Base-by-base conservation (phyloP, 495 filamentous ascomycete species). In the Pseudevernia furfuracea region DNA sequence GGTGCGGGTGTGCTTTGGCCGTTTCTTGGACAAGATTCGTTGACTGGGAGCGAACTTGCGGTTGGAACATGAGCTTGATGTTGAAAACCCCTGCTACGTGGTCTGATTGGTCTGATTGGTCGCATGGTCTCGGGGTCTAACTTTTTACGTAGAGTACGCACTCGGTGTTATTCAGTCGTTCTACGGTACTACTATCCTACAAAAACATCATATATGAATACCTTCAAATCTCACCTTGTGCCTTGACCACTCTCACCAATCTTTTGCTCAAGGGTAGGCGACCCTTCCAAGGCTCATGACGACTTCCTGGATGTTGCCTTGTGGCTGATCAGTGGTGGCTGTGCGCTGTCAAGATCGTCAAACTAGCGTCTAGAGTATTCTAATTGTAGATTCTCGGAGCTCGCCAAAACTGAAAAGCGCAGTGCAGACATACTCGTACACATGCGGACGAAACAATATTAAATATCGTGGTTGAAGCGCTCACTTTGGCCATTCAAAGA, bases 31-130 rank as follows among this genome's bases (percentile, higher is more conserved):
- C 53, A 39, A 61, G 60, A 78, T 78, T 78, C 74, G 75, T 67
- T 70, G 70, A 56, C 48, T 30, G 60, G 62, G 41, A 43, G 72
- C 55, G 60, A 66, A 57, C 52, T 65, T 58, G 70, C 62, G 68
- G 69, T 66, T 70, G 68, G 71, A 72, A 60, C 64, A 60, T 63
- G 61, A 66, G 66, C 63, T 68, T 71, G 67, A 69, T 64, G 71
- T 68, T 69, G 63, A 69, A 34, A 52, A 75, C 71, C 75, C 76
- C 71, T 71, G 76, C 68, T 74, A 65, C 62, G 71, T 67, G 60
- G 59, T 67, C 34, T 71, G 63, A 78, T 78, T 67, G 60, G 59
- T 67, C 34, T 71, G 63, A 78, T 78, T 78, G 76, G 76, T 67
- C 63, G 68, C 70, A 23, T 53, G 38, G 39, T 41, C 60, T 63